Percentiles rank a stretch among this genome's conserved stretches.
Evolutionary conservation across 2,329 filamentous ascomycete species (phyloP).

Genomic region (Ascomycota sp.): DNA sequence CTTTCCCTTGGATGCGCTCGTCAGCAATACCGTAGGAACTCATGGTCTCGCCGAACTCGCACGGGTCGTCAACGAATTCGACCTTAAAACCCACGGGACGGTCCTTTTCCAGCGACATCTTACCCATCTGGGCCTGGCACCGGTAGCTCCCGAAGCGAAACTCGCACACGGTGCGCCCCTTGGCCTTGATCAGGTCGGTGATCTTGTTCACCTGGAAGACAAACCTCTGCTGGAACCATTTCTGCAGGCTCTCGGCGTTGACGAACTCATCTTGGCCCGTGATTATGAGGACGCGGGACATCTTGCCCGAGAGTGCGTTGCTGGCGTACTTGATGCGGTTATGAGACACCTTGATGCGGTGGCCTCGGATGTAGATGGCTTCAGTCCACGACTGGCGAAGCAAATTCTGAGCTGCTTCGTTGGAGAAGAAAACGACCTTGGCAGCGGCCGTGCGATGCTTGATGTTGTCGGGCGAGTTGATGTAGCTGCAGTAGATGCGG

Average conservation of each 20-base stretch:
- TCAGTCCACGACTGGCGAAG: constrained; percentile 6
- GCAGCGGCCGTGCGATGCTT: constrained; percentile 20
- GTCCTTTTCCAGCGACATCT: constrained; percentile 17
- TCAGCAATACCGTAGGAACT: constrained; percentile 12
- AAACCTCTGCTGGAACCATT: constrained; percentile 22
- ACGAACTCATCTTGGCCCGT: constrained; percentile 22
- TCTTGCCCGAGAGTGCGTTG: constrained; percentile 8
- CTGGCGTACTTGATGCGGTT: constrained; percentile 27
- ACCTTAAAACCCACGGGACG: constrained; percentile 14
- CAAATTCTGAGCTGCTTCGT: constrained; percentile 15
- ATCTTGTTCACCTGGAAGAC: constrained; percentile 26
- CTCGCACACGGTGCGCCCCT: constrained; percentile 18
- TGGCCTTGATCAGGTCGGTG: constrained; percentile 9
- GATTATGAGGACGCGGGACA: constrained; percentile 30
- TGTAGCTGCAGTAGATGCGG: constrained; percentile 28
- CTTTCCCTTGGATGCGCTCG: constrained; percentile 12
- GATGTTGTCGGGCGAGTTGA: constrained; percentile 24
- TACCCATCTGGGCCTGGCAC: constrained; percentile 30
- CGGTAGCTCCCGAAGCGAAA: constrained; percentile 34
- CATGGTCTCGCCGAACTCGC: constrained; percentile 14
- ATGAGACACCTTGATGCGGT: constrained; percentile 17
- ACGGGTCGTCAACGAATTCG: constrained; percentile 18
- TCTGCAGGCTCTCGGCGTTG: constrained; percentile 17
- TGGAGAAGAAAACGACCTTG: constrained; percentile 28
- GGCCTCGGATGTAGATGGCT: constrained; percentile 16